Percentiles rank a stretch among this genome's conserved stretches.
phyloP scores from a whole-genome alignment of 306 rosid species.

The Trichosanthes cucumerina region DNA sequence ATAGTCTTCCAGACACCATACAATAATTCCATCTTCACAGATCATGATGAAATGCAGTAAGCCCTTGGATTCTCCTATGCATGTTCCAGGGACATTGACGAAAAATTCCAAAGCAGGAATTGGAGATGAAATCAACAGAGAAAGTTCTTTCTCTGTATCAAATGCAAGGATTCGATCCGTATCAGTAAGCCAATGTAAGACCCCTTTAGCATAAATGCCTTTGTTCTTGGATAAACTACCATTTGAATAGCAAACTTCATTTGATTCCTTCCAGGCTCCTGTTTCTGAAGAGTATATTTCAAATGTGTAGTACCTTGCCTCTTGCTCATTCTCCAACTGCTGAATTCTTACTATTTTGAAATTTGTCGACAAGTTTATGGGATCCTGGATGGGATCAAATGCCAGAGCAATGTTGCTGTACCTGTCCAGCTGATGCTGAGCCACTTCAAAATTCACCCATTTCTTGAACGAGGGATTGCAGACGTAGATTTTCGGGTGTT shows the following conservation, averaged over 20 bases:
- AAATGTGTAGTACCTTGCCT: constrained; percentile 21
- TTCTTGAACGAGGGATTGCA: constrained; percentile 48
- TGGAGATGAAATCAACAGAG: constrained; percentile 35
- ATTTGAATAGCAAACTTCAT: constrained; percentile 26
- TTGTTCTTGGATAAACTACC: constrained; percentile 22
- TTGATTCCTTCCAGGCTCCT: constrained; percentile 30
- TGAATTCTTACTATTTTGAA: constrained; percentile 33
- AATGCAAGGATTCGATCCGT: constrained; percentile 34
- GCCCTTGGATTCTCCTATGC: constrained; percentile 52
- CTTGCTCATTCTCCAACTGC: constrained; percentile 13
- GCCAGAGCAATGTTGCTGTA: constrained; percentile 24
- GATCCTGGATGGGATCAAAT: constrained; percentile 25
- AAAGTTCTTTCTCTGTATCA: constrained; percentile 35
- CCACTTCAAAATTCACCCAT: constrained; percentile 23
- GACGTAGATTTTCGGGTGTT: constrained; percentile 28
- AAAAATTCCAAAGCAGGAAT: constrained; percentile 23
- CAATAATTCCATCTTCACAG: constrained; percentile 45
- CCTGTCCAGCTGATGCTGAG: background rate
- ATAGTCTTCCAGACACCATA: constrained; percentile 49
- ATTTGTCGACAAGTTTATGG: constrained; percentile 8
- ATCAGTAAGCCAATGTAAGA: constrained; percentile 48
- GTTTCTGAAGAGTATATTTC: constrained; percentile 34
- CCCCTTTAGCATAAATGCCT: constrained; percentile 28
- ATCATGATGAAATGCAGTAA: constrained; percentile 31
- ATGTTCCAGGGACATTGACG: constrained; percentile 22